Conservation (phyloP, 2,329 filamentous ascomycete species). For the Venturia carpophila region DNA sequence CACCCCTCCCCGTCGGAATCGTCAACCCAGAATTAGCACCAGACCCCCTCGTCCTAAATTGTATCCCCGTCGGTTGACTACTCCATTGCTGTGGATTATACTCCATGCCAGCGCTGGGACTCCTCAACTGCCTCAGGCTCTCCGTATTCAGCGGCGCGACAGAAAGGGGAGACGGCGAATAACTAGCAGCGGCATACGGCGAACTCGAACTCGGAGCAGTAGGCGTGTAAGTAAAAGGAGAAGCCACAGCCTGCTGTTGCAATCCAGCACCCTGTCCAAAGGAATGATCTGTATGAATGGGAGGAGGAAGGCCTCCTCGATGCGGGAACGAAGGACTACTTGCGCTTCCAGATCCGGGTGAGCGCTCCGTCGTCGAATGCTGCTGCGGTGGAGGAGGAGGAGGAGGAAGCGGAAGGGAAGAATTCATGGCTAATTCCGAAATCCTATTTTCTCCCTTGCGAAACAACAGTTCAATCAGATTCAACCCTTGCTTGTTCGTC, state of each 20-base stretch:
- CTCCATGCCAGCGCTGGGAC: conserved; percentile 4
- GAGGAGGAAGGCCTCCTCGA: neutral
- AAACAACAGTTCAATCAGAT: neutral
- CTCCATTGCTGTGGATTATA: conserved; percentile 19
- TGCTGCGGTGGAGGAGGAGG: conserved; percentile 14
- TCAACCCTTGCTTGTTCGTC: neutral
- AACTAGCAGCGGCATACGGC: conserved; percentile 8
- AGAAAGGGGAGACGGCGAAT: neutral
- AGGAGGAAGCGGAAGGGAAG: conserved; percentile 1
- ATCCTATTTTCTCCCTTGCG: neutral
- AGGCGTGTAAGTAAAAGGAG: neutral
- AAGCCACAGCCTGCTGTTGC: neutral
- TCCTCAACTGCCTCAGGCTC: neutral
- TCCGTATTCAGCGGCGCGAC: neutral
- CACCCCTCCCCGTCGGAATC: neutral
- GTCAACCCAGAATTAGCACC: conserved; percentile 10
- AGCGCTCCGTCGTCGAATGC: neutral
- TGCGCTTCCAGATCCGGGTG: conserved; percentile 14
- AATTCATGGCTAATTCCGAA: neutral
- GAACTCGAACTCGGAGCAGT: neutral
- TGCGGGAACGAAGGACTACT: conserved; percentile 7
- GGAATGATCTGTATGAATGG: neutral
- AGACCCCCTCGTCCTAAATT: neutral
- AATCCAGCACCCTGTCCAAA: neutral
- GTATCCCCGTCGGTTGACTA: conserved; percentile 8